Evolutionary conservation across 208 protist species (phyloP), one percentile per base, ranked within the genome.

Genomic region (Leishmania braziliensis): DNA sequence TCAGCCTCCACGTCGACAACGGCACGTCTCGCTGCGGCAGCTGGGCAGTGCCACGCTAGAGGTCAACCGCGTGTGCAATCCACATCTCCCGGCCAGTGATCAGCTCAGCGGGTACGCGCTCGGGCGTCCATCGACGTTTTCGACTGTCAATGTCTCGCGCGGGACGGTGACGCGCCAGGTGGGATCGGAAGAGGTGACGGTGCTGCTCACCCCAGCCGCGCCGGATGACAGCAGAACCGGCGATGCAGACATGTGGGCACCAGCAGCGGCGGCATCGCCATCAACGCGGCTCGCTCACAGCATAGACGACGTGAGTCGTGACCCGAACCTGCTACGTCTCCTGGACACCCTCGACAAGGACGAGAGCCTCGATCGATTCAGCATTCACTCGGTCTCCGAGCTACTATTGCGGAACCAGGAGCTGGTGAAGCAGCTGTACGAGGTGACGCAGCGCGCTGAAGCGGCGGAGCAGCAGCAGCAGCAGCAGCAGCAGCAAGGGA

Each of bases 391-490:
- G 18, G 90, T 96, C 8, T 69, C 84, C 5, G 89, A 96, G 73
- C 75, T 96, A 14, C 72, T 96, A 26, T 66, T 86, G 74, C 93
- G 93, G 51, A 96, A 96, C 78, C 91, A 95, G 83, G 91, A 96
- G 76, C 83, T 96, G 9, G 68, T 94, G 65, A 76, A 88, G 81
- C 90, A 96, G 81, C 85, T 96, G 58, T 95, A 95, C 79, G 68
- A 81, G 5, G 78, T 65, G 3, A 92, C 90, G 51, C 90, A 93
- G 79, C 88, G 81, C n/a, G 78, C 77, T 3, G 89, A 86, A 48
- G 77, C 56, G 6, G 82, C 81, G 36, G 81, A 83, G 69, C 10
- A 16, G 63, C 50, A 77, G 51, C 69, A 39, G n/a, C n/a, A n/a
- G n/a, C 58, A n/a, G 18, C 39, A 18, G 50, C 58, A 65, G 54